Percentiles rank a stretch among this genome's conserved stretches.
These are phyloP conservation scores for Colletotrichum theobromicola DNA, from an alignment of 2,329 filamentous ascomycete genomes.

Conservation along the genomic window DNA sequence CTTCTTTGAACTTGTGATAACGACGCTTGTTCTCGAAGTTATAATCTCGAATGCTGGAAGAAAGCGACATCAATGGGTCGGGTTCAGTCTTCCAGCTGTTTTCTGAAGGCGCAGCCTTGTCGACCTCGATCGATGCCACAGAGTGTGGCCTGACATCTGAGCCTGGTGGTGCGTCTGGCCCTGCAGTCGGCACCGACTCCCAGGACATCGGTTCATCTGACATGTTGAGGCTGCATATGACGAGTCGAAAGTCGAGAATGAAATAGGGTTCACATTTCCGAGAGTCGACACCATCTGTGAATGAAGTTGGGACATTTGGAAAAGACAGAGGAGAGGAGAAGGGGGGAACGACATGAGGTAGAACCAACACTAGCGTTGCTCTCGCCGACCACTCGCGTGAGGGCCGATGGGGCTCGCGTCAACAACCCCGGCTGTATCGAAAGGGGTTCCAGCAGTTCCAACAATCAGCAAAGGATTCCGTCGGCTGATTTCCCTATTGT, in stretches of 20 bases:
- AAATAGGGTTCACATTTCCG: no score
- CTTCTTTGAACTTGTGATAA: slow-evolving; percentile 39
- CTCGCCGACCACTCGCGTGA: neutral
- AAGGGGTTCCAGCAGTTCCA: no score
- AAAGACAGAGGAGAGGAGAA: neutral
- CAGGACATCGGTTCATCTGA: no score
- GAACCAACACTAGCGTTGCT: neutral
- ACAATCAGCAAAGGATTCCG: no score
- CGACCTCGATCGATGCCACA: neutral
- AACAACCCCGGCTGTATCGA: neutral
- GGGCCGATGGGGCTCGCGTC: neutral
- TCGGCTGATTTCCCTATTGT: no score
- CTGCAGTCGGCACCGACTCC: no score
- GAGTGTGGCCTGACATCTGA: neutral
- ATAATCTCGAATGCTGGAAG: slow-evolving; percentile 36
- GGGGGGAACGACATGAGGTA: neutral
- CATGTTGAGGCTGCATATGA: no score
- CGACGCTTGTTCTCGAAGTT: slow-evolving; percentile 44
- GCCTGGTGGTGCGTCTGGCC: neutral
- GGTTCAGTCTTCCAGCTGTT: slow-evolving; percentile 40
- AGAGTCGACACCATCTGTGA: neutral
- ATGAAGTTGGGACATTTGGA: neutral
- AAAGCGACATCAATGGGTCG: slow-evolving; percentile 28
- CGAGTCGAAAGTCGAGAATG: no score
- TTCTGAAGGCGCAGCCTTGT: slow-evolving; percentile 29